phyloP scores from a whole-genome alignment of 2,329 filamentous ascomycete species.

The Talaromyces sp. region DNA sequence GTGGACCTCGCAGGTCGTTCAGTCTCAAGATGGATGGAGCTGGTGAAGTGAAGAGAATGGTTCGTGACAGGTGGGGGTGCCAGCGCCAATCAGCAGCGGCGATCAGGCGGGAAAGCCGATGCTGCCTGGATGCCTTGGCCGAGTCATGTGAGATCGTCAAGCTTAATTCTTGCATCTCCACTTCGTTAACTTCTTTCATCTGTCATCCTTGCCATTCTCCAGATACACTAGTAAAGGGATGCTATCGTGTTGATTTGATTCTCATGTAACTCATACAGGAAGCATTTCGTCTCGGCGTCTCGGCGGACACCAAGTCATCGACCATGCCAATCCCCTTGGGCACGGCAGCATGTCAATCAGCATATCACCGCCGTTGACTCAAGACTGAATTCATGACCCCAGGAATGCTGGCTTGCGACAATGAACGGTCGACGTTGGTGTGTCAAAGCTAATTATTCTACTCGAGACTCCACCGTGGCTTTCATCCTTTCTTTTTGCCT shows the following conservation, averaged over 20 bases:
- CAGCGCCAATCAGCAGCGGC: conserved; percentile 16
- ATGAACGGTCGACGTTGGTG: background rate
- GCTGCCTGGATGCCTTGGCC: conserved; percentile 1
- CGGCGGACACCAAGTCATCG: background rate
- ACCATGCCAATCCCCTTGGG: no score
- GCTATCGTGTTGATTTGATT: no score
- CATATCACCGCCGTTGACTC: background rate
- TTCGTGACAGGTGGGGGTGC: conserved; percentile 16
- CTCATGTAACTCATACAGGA: background rate
- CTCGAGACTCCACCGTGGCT: conserved; percentile 5
- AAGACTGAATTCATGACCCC: background rate
- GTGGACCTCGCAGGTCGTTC: background rate
- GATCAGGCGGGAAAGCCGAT: background rate
- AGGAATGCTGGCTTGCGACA: conserved; percentile 4
- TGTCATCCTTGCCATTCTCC: no score
- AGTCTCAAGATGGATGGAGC: background rate
- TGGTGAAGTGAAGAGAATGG: background rate
- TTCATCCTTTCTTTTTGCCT: background rate
- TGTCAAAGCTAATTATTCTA: background rate
- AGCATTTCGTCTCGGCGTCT: background rate
- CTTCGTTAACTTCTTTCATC: background rate
- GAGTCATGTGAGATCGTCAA: conserved; percentile 12
- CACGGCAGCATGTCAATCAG: background rate
- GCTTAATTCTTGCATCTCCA: conserved; percentile 7
- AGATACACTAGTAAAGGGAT: no score